phyloP scores from a whole-genome alignment of 306 rosid genomes.

The Dryas alaskensis region DNA sequence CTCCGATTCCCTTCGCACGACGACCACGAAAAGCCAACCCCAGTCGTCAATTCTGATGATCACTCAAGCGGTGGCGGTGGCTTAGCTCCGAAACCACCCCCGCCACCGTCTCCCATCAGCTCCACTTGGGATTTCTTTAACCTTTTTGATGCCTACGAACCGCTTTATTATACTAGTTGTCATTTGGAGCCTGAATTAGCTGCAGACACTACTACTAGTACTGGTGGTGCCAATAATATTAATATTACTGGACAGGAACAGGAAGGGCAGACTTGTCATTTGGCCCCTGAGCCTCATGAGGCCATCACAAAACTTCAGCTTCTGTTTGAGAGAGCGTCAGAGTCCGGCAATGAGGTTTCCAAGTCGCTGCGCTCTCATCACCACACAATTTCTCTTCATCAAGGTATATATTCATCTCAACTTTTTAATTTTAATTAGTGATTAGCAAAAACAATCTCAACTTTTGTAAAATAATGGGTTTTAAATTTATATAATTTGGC shows the following conservation, averaged over 20 bases:
- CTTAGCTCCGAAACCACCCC: constrained; percentile 30
- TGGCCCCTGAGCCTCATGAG: constrained; percentile 24
- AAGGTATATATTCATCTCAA: constrained; percentile 40
- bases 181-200: constrained; percentile 12
- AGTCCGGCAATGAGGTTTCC: constrained; percentile 53
- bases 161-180: constrained; percentile 22
- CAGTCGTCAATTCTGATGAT: background rate
- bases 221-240: background rate
- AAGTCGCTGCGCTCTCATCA: constrained; percentile 50
- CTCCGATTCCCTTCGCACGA: constrained; percentile 20
- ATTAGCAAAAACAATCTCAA: too few species aligned
- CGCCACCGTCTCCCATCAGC: constrained; percentile 59
- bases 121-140: constrained; percentile 81
- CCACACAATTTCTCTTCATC: constrained; percentile 35
- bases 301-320: constrained; percentile 54
- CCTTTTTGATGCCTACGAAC: constrained; percentile 66
- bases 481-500: background rate
- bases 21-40: constrained; percentile 11
- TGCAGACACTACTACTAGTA: background rate
- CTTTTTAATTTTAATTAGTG: background rate
- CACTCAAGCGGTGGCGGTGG: background rate
- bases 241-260: constrained; percentile 5
- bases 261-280: constrained; percentile 11
- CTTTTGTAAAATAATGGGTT: background rate
- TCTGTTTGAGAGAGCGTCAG: constrained; percentile 58